phyloP scores from a whole-genome alignment of 73 alveolate genomes.

The Durusdinium trenchii region DNA sequence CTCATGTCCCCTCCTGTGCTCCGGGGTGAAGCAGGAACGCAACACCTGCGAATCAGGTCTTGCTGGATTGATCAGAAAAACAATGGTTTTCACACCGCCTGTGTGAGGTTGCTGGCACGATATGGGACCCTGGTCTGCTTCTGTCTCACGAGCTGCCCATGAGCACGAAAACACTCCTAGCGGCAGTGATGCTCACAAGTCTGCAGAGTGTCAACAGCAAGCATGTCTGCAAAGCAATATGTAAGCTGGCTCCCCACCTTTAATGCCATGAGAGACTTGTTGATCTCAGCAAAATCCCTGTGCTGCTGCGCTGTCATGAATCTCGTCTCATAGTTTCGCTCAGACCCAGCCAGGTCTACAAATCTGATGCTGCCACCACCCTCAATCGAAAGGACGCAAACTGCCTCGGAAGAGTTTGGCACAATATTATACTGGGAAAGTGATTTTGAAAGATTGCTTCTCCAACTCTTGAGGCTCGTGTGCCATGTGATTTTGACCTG shows the following conservation, averaged over 20 bases:
- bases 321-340: conserved; percentile 98
- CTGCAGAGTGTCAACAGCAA: not conserved
- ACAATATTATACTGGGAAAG: not conserved
- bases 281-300: conserved; percentile 97
- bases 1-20: conserved; percentile 51
- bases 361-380: conserved; percentile 97
- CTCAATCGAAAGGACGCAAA: conserved; percentile 46
- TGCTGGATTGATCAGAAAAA: not conserved
- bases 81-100: not conserved
- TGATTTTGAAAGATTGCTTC: not conserved
- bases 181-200: not conserved
- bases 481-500: not conserved
- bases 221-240: too few species aligned
- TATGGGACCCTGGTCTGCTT: conserved; percentile 23
- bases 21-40: conserved; percentile 86
- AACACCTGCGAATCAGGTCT: not conserved
- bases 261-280: conserved; percentile 97
- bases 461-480: not conserved
- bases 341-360: conserved; percentile 99
- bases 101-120: conserved; percentile 69
- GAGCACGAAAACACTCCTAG: conserved; percentile 91
- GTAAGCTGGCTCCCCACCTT: conserved; percentile 83
- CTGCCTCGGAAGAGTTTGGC: conserved; percentile 22
- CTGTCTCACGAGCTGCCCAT: conserved; percentile 41
- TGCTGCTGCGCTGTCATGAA: conserved; percentile 96